These are phyloP conservation scores for Ochromonas danica DNA, from an alignment of 108 stramenopile genomes.

Conservation along the genomic window DNA sequence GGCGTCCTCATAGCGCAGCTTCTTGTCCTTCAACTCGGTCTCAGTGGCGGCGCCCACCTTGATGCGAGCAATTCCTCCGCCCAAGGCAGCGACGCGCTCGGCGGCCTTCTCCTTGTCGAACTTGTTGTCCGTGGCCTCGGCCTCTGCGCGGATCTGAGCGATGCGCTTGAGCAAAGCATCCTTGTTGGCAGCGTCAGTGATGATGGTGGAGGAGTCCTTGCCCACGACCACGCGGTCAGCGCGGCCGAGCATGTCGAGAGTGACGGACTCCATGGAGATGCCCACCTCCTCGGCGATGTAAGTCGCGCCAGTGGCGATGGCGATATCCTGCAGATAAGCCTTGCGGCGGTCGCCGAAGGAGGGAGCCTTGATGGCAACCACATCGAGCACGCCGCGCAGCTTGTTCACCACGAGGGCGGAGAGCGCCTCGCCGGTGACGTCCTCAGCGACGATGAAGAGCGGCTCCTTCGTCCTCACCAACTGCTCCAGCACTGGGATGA, in stretches of 20 bases:
- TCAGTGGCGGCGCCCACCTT: constrained; percentile 97
- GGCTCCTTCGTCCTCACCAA: constrained; percentile 93
- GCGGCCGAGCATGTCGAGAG: constrained; percentile 86
- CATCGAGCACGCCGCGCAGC: constrained; percentile 93
- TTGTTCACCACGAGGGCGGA: constrained; percentile 96
- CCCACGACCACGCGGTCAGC: constrained; percentile 84
- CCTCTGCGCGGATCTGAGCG: constrained; percentile 74
- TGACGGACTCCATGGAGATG: constrained; percentile 86
- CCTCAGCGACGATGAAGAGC: constrained; percentile 88
- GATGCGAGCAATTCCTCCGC: constrained; percentile 92
- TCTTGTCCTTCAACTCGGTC: constrained; percentile 97
- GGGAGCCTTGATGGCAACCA: constrained; percentile 91
- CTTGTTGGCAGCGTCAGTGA: constrained; percentile 83
- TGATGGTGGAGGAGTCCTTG: constrained; percentile 88
- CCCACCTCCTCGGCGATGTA: constrained; percentile 93
- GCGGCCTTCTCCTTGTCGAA: constrained; percentile 87
- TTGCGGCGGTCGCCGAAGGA: constrained; percentile 90
- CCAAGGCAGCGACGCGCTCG: constrained; percentile 89
- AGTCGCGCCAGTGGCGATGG: constrained; percentile 93
- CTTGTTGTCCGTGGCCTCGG: constrained; percentile 78
- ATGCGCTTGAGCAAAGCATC: constrained; percentile 82
- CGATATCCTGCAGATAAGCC: constrained; percentile 92
- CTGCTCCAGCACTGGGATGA: constrained; percentile 89
- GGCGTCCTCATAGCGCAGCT: constrained; percentile 94
- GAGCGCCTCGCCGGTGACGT: constrained; percentile 92